Evolutionary conservation across 352 stramenopile species (phyloP), one percentile per base, ranked within the genome.

Genomic region (Phytophthora gonapodyides): DNA sequence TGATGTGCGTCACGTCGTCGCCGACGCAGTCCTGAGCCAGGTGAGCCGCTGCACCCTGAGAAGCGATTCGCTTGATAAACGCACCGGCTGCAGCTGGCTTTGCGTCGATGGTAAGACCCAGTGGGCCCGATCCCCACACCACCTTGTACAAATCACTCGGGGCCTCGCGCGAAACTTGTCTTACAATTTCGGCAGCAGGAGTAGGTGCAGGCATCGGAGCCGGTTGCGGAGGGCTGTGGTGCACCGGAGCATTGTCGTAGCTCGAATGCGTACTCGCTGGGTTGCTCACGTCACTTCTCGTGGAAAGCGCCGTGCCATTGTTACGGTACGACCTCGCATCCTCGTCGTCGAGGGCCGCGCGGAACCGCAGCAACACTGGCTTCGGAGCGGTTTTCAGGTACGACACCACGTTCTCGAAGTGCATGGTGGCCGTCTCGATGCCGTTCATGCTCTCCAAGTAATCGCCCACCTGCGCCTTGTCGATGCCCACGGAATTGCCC

Each of bases 371-470:
- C 53, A 86, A 61, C 10, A 96, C 84, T 19, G 87, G 87, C 61
- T 94, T 96, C 1, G 80, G 83, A 6, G 85, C 64, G 16, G 82
- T 88, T 69, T 94, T 96, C 21, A 96, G 64, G 48, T 91, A 91
- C 21, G 78, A 75, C 13, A 94, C 84, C 7, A 96, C 82, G 19
- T 91, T 77, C 57, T 96, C 84, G 57, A 94, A 96, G 24, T 84
- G 76, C 78, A 94, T 91, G 7, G 69, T 67, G 1, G 65, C 66
- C 0, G 82, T 85, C 47, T 75, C 71, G 21, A 88, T 86, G 17
- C 83, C 82, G 58, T 93, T 93, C 79, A 96, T 93, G 33, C 69
- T 89, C 60, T 91, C 82, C 35, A 96, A 69, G 27, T 87, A 87
- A 30, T 96, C 87, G 24, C 87, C 87, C 35, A 94, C 73, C 35